phyloP scores from a whole-genome alignment of 345 rosid species.

The Rhodamnia rubescens region DNA sequence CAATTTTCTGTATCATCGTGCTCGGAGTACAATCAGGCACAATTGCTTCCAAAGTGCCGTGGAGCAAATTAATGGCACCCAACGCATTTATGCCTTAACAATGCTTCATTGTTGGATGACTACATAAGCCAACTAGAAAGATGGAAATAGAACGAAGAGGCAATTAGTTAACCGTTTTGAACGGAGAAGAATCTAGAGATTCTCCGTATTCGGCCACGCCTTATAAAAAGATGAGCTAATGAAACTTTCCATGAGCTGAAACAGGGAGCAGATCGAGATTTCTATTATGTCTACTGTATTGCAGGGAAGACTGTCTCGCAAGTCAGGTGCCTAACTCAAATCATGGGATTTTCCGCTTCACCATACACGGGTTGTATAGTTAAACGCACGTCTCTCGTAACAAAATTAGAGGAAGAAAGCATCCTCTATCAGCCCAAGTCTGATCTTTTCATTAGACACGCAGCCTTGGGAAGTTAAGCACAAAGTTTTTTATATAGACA shows the following conservation, averaged over 20 bases:
- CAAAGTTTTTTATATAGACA: neutral
- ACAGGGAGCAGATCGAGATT: neutral
- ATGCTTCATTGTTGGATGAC: neutral
- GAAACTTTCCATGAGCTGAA: neutral
- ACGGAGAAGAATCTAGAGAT: neutral
- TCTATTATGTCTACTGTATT: neutral
- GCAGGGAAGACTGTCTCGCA: neutral
- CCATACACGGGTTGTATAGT: neutral
- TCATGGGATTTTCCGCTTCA: neutral
- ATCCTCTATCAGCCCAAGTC: neutral
- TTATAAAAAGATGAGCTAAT: neutral
- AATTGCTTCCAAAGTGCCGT: neutral
- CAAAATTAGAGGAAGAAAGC: neutral
- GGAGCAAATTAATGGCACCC: neutral
- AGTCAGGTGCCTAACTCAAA: neutral
- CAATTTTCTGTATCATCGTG: neutral
- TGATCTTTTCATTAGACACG: neutral
- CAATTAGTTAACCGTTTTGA: neutral
- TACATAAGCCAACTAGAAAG: neutral
- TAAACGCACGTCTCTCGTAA: neutral
- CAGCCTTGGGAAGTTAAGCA: neutral
- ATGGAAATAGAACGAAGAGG: neutral
- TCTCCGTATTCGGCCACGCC: neutral
- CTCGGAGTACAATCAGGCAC: neutral
- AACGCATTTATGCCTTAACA: neutral